Base-by-base conservation (phyloP, 352 stramenopile species). In the Phytophthora tubulina region DNA sequence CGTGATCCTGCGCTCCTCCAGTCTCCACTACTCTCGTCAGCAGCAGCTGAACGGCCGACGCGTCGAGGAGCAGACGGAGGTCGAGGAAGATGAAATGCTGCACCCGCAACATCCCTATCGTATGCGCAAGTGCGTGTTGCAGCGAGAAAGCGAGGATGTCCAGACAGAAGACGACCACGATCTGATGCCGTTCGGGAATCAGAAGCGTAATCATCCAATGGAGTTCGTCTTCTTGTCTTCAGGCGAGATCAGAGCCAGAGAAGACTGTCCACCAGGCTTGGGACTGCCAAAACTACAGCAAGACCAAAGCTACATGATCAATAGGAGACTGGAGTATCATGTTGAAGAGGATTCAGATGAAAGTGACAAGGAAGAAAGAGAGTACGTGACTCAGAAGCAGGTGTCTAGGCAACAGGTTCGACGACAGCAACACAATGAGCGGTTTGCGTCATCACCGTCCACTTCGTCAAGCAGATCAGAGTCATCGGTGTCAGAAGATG, bases 171-270 rank as follows among this genome's bases (percentile, higher is more conserved):
- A 39, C 10, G 30, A 49, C 2, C 15, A 61, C 31, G 36, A 50
- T 14, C 36, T 53, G 27, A 41, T 49, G 33, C 39, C 46, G 46
- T 59, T 21, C 33, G 35, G 39, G 3, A 59, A 44, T 9, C 21
- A 31, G 30, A 44, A 59, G 27, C 42, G 14, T 4, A 67, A 62
- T 17, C 64, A 63, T 10, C 81, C 80, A 3, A 88, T 93, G 80
- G 81, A 91, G 67, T 70, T 93, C 44, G 83, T 93, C 30, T 88
- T 80, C 44, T 31, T 91, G 65, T 73, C 83, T 45, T 89, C 70
- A 3, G 85, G 85, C 15, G 83, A 93, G 75, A 91, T 93, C 57
- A 72, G 76, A 45, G 63, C 81, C 4, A 64, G 80, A 15, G 80
- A 93, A 50, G 81, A 93, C 62, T 90, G 83, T 53, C 76, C 80